A percentile compares a stretch with the other conserved stretches of the same genome.
phyloP scores from a whole-genome alignment of 164 flowering plant genomes.

The Sedum album region DNA sequence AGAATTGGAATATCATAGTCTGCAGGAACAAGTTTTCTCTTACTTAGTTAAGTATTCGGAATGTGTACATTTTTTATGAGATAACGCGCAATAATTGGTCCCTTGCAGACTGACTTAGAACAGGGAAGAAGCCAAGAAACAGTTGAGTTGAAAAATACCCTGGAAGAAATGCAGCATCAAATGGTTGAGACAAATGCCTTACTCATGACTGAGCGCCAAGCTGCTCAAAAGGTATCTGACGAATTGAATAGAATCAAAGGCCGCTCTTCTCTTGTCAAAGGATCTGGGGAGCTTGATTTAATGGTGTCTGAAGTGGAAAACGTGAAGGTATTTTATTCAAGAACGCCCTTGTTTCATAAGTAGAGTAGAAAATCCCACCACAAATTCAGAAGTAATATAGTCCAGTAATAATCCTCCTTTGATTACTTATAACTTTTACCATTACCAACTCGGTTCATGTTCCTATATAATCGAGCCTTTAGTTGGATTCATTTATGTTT shows the following conservation, averaged over 20 bases:
- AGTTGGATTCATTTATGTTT: neutral
- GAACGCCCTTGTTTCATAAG: neutral
- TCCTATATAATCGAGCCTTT: neutral
- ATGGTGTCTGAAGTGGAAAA: slow-evolving; percentile 44
- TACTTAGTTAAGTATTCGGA: too few species aligned
- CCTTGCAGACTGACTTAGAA: slow-evolving; percentile 54
- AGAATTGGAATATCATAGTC: too few species aligned
- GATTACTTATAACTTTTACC: too few species aligned
- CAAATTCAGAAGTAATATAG: too few species aligned
- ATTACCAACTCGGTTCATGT: too few species aligned
- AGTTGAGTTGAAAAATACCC: slow-evolving; percentile 32
- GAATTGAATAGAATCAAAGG: slow-evolving; percentile 43
- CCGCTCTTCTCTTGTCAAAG: slow-evolving; percentile 39
- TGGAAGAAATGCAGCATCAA: slow-evolving; percentile 37
- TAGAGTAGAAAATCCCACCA: too few species aligned
- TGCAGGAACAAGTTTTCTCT: too few species aligned
- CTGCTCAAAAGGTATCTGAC: slow-evolving; percentile 42
- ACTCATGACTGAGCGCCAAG: slow-evolving; percentile 43
- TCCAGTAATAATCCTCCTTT: too few species aligned
- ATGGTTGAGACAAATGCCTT: slow-evolving; percentile 43
- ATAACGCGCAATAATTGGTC: slow-evolving; percentile 3
- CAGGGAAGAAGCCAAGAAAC: slow-evolving; percentile 56
- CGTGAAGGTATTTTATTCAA: slow-evolving; percentile 46
- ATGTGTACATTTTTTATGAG: neutral
- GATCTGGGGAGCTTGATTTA: slow-evolving; percentile 43